These are phyloP conservation scores for Microstroma glucosiphilum DNA, from an alignment of 1,284 basidiomycete genomes.

Conservation along the genomic window DNA sequence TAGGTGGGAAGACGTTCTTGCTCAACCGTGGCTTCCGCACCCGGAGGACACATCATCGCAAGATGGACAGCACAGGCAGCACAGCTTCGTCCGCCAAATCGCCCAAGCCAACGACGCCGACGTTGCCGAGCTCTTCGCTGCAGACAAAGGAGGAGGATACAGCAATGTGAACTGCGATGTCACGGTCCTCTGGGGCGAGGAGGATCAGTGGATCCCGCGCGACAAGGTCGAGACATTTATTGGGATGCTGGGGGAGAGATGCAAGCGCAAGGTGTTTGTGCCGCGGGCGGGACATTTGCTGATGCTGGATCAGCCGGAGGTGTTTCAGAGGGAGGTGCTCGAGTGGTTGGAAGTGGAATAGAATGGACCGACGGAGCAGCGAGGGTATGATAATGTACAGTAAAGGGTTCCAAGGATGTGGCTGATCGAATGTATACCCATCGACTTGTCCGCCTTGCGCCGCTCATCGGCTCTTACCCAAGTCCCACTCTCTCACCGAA, in stretches of 20 bases:
- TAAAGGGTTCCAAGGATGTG: no score
- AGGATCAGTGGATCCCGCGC: conserved; percentile 1
- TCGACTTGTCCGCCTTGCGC: no score
- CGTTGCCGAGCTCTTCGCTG: neutral
- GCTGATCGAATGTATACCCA: no score
- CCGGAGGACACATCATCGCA: no score
- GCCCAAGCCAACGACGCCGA: conserved; percentile 2
- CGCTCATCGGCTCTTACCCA: no score
- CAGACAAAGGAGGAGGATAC: neutral
- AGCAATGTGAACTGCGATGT: neutral
- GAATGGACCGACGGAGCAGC: no score
- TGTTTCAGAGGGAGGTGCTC: neutral
- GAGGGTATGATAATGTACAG: no score
- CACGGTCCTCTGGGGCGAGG: conserved; percentile 4
- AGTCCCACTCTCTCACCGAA: no score
- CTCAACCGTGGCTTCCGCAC: neutral
- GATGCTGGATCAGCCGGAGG: neutral
- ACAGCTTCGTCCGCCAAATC: conserved; percentile 1
- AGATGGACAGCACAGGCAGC: neutral
- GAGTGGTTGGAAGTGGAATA: neutral
- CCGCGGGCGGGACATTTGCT: neutral
- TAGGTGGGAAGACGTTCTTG: neutral
- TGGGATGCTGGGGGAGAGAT: neutral
- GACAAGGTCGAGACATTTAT: neutral
- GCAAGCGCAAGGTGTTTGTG: neutral